A percentile compares a stretch with the other conserved stretches of the same genome.
Evolutionary conservation across 2,329 filamentous ascomycete species (phyloP).

Genomic region (Aspergillus ruber): DNA sequence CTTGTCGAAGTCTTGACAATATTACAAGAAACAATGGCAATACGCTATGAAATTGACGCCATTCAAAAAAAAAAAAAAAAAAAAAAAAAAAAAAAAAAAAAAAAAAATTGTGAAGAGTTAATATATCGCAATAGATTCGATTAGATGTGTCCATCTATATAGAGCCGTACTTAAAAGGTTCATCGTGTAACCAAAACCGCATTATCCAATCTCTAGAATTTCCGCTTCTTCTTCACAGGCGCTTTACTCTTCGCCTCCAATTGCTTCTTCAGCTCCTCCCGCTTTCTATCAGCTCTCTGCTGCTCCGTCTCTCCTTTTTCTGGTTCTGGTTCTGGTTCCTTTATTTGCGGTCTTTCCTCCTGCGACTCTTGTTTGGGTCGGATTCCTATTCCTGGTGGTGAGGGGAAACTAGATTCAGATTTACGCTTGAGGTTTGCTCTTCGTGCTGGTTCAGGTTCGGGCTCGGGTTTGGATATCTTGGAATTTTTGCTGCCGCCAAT

Average conservation of each 20-base stretch:
- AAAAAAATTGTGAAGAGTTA: too few species aligned
- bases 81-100: too few species aligned
- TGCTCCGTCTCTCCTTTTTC: slow-evolving; percentile 35
- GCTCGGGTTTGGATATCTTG: too few species aligned
- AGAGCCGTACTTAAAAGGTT: not conserved
- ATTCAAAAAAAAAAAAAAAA: too few species aligned
- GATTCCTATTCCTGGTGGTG: not conserved
- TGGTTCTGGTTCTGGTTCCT: slow-evolving; percentile 11
- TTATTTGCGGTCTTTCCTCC: slow-evolving; percentile 16
- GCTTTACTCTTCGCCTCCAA: slow-evolving; percentile 47
- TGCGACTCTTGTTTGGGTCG: slow-evolving; percentile 21
- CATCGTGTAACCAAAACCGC: not conserved
- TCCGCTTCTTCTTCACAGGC: slow-evolving; percentile 52
- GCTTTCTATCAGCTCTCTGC: slow-evolving; percentile 49
- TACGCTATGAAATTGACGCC: too few species aligned
- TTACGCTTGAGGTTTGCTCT: slow-evolving; percentile 2
- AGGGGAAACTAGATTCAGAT: not conserved
- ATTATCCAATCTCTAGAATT: slow-evolving; percentile 35
- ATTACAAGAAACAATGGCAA: too few species aligned
- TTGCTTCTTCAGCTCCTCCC: slow-evolving; percentile 51
- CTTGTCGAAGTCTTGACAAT: too few species aligned
- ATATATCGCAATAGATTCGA: too few species aligned
- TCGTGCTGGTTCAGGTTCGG: slow-evolving; percentile 5
- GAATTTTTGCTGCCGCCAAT: slow-evolving; percentile 28
- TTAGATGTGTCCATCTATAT: not conserved